Conservation (phyloP, 2,329 filamentous ascomycete species). For the Bipolaris sorokiniana region DNA sequence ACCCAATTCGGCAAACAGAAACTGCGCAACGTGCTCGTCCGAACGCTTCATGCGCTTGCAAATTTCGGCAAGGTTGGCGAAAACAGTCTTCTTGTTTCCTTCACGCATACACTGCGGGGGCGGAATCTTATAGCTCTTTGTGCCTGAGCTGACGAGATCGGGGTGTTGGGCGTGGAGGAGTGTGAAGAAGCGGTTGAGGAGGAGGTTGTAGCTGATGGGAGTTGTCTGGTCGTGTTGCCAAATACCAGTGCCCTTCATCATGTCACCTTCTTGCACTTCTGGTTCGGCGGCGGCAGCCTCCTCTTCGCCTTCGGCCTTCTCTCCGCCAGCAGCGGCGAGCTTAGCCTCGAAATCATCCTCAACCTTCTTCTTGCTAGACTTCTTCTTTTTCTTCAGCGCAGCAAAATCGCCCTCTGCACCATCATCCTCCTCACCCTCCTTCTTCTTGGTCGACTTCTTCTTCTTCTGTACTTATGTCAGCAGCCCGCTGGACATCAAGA, state of each 20-base stretch:
- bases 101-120: slow-evolving; percentile 98
- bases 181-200: slow-evolving; percentile 92
- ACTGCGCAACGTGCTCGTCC: slow-evolving; percentile 96
- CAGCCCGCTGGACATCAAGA: not conserved
- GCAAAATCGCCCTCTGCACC: slow-evolving; percentile 64
- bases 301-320: slow-evolving; percentile 61
- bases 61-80: slow-evolving; percentile 98
- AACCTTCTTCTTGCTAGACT: slow-evolving; percentile 65
- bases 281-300: slow-evolving; percentile 55
- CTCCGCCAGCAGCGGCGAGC: slow-evolving; percentile 63
- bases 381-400: slow-evolving; percentile 86
- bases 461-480: slow-evolving; percentile 60
- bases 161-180: slow-evolving; percentile 96
- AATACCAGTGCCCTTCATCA: slow-evolving; percentile 86
- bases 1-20: slow-evolving; percentile 97
- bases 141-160: slow-evolving; percentile 85
- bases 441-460: slow-evolving; percentile 64
- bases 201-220: slow-evolving; percentile 80
- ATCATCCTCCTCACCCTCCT: slow-evolving; percentile 61
- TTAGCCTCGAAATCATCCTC: slow-evolving; percentile 72
- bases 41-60: slow-evolving; percentile 99
- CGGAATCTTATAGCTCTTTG: slow-evolving; percentile 98
- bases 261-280: slow-evolving; percentile 71
- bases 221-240: slow-evolving; percentile 82
- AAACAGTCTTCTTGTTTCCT: slow-evolving; percentile 98